Conservation (phyloP, 1,139 yeast genomes). For the Yamadazyma membranifaciens region DNA sequence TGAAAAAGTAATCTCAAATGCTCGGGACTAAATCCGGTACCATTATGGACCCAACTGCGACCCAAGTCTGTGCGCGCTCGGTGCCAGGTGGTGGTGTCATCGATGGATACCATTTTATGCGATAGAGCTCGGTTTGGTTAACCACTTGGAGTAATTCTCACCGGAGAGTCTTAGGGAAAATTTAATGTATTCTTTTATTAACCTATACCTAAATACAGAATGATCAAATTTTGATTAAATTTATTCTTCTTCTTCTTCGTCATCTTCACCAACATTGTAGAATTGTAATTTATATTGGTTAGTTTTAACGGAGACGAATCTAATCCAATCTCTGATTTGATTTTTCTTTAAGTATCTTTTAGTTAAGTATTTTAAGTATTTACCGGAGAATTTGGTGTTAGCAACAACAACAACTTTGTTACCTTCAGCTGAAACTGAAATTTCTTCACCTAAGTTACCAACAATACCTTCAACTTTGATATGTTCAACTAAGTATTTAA, state of each 20-base stretch:
- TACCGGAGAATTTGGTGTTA: constrained; percentile 97
- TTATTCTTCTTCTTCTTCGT: constrained; percentile 83
- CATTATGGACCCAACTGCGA: too few relatives aligned
- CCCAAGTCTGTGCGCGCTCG: too few relatives aligned
- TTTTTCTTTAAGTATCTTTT: constrained; percentile 99
- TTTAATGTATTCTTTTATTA: constrained; percentile 4
- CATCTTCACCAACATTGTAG: constrained; percentile 97
- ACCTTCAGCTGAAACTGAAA: constrained; percentile 84
- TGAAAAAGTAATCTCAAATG: too few relatives aligned
- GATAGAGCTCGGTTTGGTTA: too few relatives aligned
- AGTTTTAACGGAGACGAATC: constrained; percentile 95
- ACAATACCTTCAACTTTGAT: constrained; percentile 97
- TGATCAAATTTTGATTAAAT: constrained; percentile 1
- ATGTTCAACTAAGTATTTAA: constrained; percentile 97
- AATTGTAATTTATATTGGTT: constrained; percentile 97
- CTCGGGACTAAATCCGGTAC: too few relatives aligned
- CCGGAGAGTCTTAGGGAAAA: background rate
- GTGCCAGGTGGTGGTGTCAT: too few relatives aligned
- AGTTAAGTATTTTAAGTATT: constrained; percentile 98
- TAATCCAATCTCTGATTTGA: constrained; percentile 99
- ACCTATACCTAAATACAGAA: constrained; percentile 4
- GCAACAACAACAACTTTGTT: constrained; percentile 86
- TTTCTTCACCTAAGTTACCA: constrained; percentile 96
- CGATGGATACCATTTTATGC: too few relatives aligned
- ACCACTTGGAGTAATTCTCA: background rate